These are phyloP conservation scores for Hyaloperonospora arabidopsidis DNA, from an alignment of 352 stramenopile species.

Conservation along the genomic window DNA sequence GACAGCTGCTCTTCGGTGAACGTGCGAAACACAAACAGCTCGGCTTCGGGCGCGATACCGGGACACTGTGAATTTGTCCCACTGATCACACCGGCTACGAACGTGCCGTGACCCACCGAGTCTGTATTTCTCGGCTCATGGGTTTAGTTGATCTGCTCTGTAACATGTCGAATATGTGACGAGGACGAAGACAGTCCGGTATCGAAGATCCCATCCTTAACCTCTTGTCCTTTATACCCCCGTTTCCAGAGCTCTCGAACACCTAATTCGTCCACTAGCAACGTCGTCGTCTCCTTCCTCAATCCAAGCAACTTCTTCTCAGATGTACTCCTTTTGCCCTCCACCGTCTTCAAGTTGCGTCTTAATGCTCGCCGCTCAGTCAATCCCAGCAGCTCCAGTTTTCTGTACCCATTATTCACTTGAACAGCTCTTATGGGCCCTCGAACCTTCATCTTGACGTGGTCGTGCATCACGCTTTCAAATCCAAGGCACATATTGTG, in stretches of 20 bases:
- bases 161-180: conserved; percentile 48
- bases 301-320: conserved; percentile 15
- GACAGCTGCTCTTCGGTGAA: conserved; percentile 82
- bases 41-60: conserved; percentile 66
- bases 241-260: conserved; percentile 50
- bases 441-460: conserved; percentile 2
- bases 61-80: conserved; percentile 52
- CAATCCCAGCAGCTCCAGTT: conserved; percentile 28
- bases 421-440: conserved; percentile 32
- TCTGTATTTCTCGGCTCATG: conserved; percentile 73
- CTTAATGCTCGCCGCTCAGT: conserved; percentile 5
- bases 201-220: conserved; percentile 85
- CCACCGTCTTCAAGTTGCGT: conserved; percentile 15
- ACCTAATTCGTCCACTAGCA: conserved; percentile 46
- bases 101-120: conserved; percentile 74
- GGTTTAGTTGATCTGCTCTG: conserved; percentile 83
- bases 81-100: conserved; percentile 71
- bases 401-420: conserved; percentile 42
- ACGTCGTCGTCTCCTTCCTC: conserved; percentile 21
- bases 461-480: conserved; percentile 20
- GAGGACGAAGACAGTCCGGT: conserved; percentile 49
- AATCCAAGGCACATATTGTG: conserved; percentile 17
- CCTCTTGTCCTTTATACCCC: conserved; percentile 55
- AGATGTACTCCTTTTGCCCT: conserved; percentile 16
- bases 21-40: conserved; percentile 78